These are phyloP conservation scores for Peribolospora kevripleyi DNA, from an alignment of 768 basidiomycete species.

Conservation along the genomic window DNA sequence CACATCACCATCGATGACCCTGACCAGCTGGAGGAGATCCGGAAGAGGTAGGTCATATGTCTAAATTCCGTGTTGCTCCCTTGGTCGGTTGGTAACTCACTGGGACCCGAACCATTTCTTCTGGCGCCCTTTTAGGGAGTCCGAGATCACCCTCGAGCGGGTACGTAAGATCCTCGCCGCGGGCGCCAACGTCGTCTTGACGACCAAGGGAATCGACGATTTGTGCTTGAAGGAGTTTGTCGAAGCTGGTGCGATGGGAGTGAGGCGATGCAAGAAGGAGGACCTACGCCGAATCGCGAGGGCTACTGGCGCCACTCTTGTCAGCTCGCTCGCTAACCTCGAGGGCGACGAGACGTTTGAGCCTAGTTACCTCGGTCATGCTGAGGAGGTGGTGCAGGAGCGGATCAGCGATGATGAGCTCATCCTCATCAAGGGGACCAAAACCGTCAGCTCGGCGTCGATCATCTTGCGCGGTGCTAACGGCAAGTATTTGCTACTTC, in stretches of 20 bases:
- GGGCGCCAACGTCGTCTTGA: constrained; percentile 88
- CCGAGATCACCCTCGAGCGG: constrained; percentile 84
- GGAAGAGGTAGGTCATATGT: constrained; percentile 40
- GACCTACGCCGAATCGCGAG: constrained; percentile 90
- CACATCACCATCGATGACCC: constrained; percentile 95
- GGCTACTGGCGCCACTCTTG: constrained; percentile 80
- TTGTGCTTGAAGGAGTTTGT: constrained; percentile 95
- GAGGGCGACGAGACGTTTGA: constrained; percentile 98
- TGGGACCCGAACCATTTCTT: not conserved
- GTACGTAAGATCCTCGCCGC: constrained; percentile 86
- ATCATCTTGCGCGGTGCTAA: constrained; percentile 90
- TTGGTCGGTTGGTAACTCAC: no score
- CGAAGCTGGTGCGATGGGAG: constrained; percentile 96
- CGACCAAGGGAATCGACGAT: constrained; percentile 97
- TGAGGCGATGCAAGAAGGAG: constrained; percentile 89
- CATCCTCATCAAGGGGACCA: constrained; percentile 91
- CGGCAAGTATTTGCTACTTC: constrained; percentile 7
- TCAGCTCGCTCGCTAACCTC: constrained; percentile 78
- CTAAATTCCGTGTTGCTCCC: not conserved
- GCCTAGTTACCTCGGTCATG: constrained; percentile 61
- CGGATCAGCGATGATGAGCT: constrained; percentile 95
- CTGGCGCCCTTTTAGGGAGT: constrained; percentile 33
- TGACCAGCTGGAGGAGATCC: constrained; percentile 82
- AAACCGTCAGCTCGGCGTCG: constrained; percentile 76
- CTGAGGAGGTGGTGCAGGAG: constrained; percentile 91